phyloP scores from a whole-genome alignment of 306 rosid genomes.

The Casuarina glauca region DNA sequence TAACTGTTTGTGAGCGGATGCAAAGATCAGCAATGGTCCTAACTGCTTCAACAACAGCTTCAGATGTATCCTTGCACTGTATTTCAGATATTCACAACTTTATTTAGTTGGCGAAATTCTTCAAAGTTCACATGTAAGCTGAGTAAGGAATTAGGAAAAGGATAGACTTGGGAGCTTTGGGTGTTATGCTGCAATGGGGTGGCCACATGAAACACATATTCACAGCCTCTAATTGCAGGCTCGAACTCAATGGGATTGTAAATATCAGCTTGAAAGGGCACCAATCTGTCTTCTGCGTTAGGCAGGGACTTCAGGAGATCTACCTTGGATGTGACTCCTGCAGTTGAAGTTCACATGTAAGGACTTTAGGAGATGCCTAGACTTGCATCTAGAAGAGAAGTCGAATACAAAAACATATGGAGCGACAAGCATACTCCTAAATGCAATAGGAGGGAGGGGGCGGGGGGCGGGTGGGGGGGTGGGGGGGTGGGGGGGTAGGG shows the following conservation, averaged over 20 bases:
- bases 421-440: not conserved
- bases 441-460: not conserved
- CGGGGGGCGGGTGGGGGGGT: too few species aligned
- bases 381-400: too few species aligned
- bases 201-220: slow-evolving; percentile 54
- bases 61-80: slow-evolving; percentile 37
- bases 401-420: too few species aligned
- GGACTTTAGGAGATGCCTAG: too few species aligned
- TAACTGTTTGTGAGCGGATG: slow-evolving; percentile 38
- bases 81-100: not conserved
- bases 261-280: slow-evolving; percentile 46
- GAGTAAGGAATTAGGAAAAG: not conserved
- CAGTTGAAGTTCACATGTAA: not conserved
- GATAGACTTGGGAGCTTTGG: slow-evolving; percentile 36
- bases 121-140: too few species aligned
- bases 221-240: slow-evolving; percentile 42
- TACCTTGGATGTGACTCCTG: slow-evolving; percentile 45
- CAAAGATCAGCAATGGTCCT: slow-evolving; percentile 37
- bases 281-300: slow-evolving; percentile 30
- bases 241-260: slow-evolving; percentile 35
- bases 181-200: slow-evolving; percentile 32
- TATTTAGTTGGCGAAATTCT: too few species aligned
- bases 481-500: not conserved
- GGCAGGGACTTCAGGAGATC: slow-evolving; percentile 39
- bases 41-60: slow-evolving; percentile 39